Evolutionary conservation across 768 basidiomycete species (phyloP), one percentile per base, ranked within the genome.

Genomic region (Chiua virens): DNA sequence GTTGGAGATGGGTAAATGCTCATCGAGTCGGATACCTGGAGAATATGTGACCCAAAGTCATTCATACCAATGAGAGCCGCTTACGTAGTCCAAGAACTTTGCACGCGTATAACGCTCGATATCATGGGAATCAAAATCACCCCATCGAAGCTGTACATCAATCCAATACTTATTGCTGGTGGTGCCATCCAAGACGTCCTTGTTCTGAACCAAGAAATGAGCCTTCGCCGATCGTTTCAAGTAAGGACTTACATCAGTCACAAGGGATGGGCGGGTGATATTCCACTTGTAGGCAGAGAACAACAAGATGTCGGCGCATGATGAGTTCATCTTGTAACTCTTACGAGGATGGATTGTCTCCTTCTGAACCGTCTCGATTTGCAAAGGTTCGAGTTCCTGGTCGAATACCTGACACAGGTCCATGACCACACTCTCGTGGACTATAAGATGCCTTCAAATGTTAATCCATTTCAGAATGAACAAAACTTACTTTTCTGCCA

Each of bases 241-340:
- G 8, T 13, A 46, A 39, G 38, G 10, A 17, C 85, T 66, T 65
- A 89, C 90, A 63, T 99, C 96, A 8, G 94, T 95, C 22, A 95
- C 87, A 22, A 99, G 83, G 4, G 93, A 96, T 2, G 97, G 97
- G 18, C 96, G 85, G 5, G 95, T 85, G 53, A 98, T 97, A 70
- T 97, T 98, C 97, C 97, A 99, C 82, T 92, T 93, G 71, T 92
- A 90, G 1, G 91, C 89, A 13, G 94, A 97, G 82, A 99, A 98
- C 45, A 99, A 78, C 18, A 99, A 78, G 65, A 99, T 96, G 65
- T 99, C 97, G 45, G 96, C 96, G 58, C 96, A 98, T n/a, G 94
- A 96, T 8, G 94, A 97, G 74, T 99, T 99, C 97, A 99, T 98
- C 83, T 99, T 99, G 83, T 99, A 99, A 78, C 93, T 97, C 79